Evolutionary conservation across 208 protist genomes (phyloP).

Genomic region (Crithidia fasciculata): DNA sequence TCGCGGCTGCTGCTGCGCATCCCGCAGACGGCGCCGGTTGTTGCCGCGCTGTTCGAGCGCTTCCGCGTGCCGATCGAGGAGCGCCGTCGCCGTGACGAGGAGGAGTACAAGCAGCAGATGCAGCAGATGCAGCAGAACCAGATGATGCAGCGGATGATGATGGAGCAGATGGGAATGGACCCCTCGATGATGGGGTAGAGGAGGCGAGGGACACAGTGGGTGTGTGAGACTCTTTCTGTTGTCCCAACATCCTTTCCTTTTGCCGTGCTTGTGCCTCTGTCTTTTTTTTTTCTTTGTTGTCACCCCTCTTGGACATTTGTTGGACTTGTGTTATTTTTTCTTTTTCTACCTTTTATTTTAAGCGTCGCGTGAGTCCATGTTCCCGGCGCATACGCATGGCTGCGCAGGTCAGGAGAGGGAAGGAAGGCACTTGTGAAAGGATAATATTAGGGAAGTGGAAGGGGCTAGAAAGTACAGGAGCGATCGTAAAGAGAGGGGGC

Average conservation of each 20-base stretch:
- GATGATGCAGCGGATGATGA: conserved; percentile 90
- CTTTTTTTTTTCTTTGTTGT: conserved; percentile 2
- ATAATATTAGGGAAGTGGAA: too few species aligned
- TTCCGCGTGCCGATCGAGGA: conserved; percentile 77
- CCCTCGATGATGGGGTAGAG: conserved; percentile 48
- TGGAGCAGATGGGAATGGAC: conserved; percentile 90
- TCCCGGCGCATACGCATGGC: too few species aligned
- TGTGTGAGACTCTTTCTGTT: neutral
- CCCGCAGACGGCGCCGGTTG: conserved; percentile 34
- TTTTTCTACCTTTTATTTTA: neutral
- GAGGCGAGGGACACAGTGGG: neutral
- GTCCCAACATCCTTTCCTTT: neutral
- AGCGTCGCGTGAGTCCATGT: too few species aligned
- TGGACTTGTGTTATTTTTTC: too few species aligned
- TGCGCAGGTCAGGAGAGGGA: too few species aligned
- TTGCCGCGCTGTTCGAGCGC: conserved; percentile 56
- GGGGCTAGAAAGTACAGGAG: too few species aligned
- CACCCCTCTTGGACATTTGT: neutral
- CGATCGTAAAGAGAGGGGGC: too few species aligned
- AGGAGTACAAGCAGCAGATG: conserved; percentile 80
- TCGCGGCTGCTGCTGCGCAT: conserved; percentile 66
- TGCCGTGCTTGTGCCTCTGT: neutral
- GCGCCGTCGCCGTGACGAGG: conserved; percentile 77
- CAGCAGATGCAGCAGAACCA: conserved; percentile 84
- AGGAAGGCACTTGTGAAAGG: too few species aligned